Conservation (phyloP, 1,284 basidiomycete genomes). For the Butyriboletus appendiculatus region DNA sequence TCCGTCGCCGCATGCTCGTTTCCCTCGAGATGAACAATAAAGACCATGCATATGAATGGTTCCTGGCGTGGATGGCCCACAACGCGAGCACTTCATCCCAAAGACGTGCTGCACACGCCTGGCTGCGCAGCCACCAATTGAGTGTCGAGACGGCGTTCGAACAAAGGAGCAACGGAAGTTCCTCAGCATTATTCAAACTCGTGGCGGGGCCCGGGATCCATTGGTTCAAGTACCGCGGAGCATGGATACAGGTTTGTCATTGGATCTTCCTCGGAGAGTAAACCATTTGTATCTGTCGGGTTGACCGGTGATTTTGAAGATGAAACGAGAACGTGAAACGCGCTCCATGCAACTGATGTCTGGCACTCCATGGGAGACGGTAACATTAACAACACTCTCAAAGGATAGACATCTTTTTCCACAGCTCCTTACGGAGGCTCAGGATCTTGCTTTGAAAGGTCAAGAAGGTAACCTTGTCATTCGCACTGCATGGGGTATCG, state of each 20-base stretch:
- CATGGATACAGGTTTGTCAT: conserved; percentile 90
- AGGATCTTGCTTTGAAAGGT: conserved; percentile 81
- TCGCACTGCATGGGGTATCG: conserved; percentile 94
- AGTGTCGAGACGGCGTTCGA: conserved; percentile 93
- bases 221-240: conserved; percentile 86
- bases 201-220: conserved; percentile 96
- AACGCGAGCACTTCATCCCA: conserved; percentile 45
- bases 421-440: conserved; percentile 81
- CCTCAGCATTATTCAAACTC: conserved; percentile 86
- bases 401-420: conserved; percentile 84
- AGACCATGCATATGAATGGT: conserved; percentile 96
- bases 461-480: conserved; percentile 96
- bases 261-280: conserved; percentile 2
- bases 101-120: conserved; percentile 40
- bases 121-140: conserved; percentile 85
- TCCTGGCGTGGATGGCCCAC: conserved; percentile 94
- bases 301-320: conserved; percentile 46
- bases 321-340: conserved; percentile 91
- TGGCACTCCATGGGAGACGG: conserved; percentile 96
- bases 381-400: conserved; percentile 92
- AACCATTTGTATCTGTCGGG: conserved; percentile 1
- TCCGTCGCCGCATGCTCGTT: conserved; percentile 90
- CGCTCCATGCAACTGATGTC: conserved; percentile 91
- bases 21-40: conserved; percentile 97
- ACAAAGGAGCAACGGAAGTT: conserved; percentile 87